Base-by-base conservation (phyloP, 805 yeast species). In the Yamadazyma akitaensis region DNA sequence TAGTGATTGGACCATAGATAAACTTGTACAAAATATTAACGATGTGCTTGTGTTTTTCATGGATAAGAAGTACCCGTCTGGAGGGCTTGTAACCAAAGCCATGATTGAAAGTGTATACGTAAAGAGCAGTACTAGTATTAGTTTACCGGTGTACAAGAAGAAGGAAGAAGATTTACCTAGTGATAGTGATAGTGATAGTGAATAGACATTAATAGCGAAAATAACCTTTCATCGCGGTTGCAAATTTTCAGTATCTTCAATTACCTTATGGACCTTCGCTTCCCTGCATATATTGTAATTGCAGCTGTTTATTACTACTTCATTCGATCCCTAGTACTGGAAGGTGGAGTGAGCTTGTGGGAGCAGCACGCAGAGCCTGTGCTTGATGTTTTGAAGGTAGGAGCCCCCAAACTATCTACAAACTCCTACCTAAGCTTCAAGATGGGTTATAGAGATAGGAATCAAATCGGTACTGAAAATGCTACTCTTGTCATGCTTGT, bases 401-500 rank as follows among this genome's bases (percentile, higher is more conserved):
- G 43, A 8, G 31, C 44, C 8, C 65, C 61, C 21, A 67, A 66
- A 46, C 50, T 64, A 32, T 50, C 71, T 1, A 51, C 64, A 8
- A 67, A 63, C 44, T 57, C 67, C 9, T 67, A 67, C 47, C 33
- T 63, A 14, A 47, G 51, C 17, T 42, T 49, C 39, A 32, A 40
- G n/a, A 44, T 47, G 32, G 64, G 69, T 3, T 37, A 39, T 13
- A 55, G 66, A 36, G 72, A 74, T 47, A 57, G 68, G 43, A 43
- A 51, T 16, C 71, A 68, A 46, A 47, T 67, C 36, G 84, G 88
- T 1, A 60, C 51, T 16, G 96, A 88, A 58, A 90, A 89, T 61
- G 97, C 97, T 3, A 85, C 96, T 0, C 63, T 91, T 24, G 76
- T 91, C 46, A 90, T 91, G 96, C 76, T 91, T 24, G 96, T 87